Base-by-base conservation (phyloP, 805 yeast species). In the Candida maesae region DNA sequence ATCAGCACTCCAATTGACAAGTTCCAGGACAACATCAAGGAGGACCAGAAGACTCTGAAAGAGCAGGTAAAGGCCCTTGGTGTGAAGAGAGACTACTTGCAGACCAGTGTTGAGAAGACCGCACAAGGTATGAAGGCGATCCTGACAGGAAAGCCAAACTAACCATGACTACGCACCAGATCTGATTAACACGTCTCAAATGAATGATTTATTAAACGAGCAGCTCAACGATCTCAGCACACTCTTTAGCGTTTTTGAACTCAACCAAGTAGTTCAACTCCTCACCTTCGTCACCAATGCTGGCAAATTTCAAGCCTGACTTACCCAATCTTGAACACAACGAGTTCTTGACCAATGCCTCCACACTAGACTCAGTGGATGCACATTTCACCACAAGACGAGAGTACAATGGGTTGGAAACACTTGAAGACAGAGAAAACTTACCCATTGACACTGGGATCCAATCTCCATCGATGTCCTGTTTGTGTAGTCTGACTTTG, bases 21-120 rank as follows among this genome's bases (percentile, higher is more conserved):
- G 4, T 84, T 85, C 61, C 59, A 73, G 34, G 53, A 59, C 11
- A 70, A 68, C 38, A 61, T 87, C 25, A 57, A 66, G 17, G 57
- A 62, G 17, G 87, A 85, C 49, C 76, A 75, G 47, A 60, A 63
- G 31, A 74, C 68, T 13, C 70, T 78, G 44, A 59, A 70, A 39
- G 95, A 84, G 14, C 77, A 79, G 49, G 62, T 78, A 46, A 72
- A 71, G 45, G 78, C 78, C 28, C 67, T 89, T 47, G 62, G 67
- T 41, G 84, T 83, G 55, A 90, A 87, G 66, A 73, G 80, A 59
- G 65, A 73, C 33, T 89, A 89, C 60, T 68, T 85, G 47, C 79
- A 81, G 42, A 84, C 88, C 1, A 84, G 95, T 5, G 73, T 85
- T 45, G 84, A 84, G 46, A 88, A 82, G 50, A 81, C 91, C 3